These are phyloP conservation scores for Marchantia polymorpha DNA, from an alignment of 225 moss, liverwort and hornwort genomes.

Conservation along the genomic window DNA sequence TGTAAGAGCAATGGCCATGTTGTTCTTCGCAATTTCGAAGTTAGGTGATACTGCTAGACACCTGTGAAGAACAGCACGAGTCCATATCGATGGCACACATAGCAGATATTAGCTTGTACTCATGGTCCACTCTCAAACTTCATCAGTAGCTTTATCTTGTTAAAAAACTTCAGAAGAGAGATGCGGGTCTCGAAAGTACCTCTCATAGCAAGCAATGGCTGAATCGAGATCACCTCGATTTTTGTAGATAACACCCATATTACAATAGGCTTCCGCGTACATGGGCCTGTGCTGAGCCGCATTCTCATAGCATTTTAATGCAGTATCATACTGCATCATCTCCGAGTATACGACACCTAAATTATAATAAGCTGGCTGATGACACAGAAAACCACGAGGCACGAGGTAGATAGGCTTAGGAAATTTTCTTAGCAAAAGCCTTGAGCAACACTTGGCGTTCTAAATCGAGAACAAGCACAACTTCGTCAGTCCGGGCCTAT, in stretches of 20 bases:
- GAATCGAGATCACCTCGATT: constrained; percentile 98
- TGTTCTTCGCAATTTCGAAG: constrained; percentile 99
- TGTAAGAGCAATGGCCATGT: constrained; percentile 99
- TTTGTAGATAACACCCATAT: constrained; percentile 99
- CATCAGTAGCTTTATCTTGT: neutral
- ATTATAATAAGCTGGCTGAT: constrained; percentile 98
- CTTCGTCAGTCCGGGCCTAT: no score
- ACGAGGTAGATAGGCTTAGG: neutral
- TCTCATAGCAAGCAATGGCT: constrained; percentile 99
- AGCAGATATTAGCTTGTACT: neutral
- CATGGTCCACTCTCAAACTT: neutral
- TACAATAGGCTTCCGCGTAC: constrained; percentile 99
- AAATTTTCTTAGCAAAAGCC: no score
- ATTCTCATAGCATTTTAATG: constrained; percentile 92
- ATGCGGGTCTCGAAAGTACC: constrained; percentile 38
- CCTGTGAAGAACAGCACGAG: constrained; percentile 38
- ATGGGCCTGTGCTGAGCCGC: constrained; percentile 95
- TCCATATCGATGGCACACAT: neutral
- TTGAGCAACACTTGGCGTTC: no score
- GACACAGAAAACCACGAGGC: constrained; percentile 6
- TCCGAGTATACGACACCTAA: constrained; percentile 99
- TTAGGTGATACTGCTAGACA: constrained; percentile 97
- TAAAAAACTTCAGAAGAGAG: no score
- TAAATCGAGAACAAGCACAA: no score
- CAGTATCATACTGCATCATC: constrained; percentile 98